Evolutionary conservation across 352 stramenopile species (phyloP).

Genomic region (Globisporangium nodosum): DNA sequence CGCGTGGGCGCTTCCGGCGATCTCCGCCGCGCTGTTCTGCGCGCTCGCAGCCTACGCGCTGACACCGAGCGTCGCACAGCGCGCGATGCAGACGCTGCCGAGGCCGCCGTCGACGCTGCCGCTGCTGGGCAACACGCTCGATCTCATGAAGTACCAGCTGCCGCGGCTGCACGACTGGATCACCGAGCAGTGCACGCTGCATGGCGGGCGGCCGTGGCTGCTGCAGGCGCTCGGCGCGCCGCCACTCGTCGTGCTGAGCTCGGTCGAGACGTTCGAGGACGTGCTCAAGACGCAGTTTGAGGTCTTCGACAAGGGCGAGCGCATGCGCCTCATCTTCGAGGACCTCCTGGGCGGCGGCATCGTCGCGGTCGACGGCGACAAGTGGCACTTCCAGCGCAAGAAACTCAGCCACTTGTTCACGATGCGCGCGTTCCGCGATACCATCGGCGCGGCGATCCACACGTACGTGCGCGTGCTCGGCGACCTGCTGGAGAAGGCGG

Average conservation of each 20-base stretch:
- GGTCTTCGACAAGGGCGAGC: slow-evolving; percentile 27
- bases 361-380: slow-evolving; percentile 21
- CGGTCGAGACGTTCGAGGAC: slow-evolving; percentile 21
- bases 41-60: neutral
- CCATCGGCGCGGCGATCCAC: slow-evolving; percentile 23
- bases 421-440: slow-evolving; percentile 19
- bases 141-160: slow-evolving; percentile 9
- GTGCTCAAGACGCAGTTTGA: slow-evolving; percentile 34
- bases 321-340: slow-evolving; percentile 16
- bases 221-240: slow-evolving; percentile 14
- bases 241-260: slow-evolving; percentile 18
- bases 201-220: slow-evolving; percentile 13
- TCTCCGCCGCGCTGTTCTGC: neutral
- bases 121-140: slow-evolving; percentile 19
- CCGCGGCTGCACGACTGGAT: slow-evolving; percentile 12
- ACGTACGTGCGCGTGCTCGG: slow-evolving; percentile 31
- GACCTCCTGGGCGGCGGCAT: slow-evolving; percentile 20
- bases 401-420: slow-evolving; percentile 25
- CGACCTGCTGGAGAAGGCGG: slow-evolving; percentile 12
- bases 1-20: neutral
- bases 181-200: slow-evolving; percentile 4
- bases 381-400: slow-evolving; percentile 30
- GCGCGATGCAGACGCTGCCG: slow-evolving; percentile 8
- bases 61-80: neutral
- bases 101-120: slow-evolving; percentile 12